Percentiles rank a stretch among this genome's conserved stretches.
Evolutionary conservation across 768 basidiomycete genomes (phyloP).

Genomic region (Suillus spraguei): DNA sequence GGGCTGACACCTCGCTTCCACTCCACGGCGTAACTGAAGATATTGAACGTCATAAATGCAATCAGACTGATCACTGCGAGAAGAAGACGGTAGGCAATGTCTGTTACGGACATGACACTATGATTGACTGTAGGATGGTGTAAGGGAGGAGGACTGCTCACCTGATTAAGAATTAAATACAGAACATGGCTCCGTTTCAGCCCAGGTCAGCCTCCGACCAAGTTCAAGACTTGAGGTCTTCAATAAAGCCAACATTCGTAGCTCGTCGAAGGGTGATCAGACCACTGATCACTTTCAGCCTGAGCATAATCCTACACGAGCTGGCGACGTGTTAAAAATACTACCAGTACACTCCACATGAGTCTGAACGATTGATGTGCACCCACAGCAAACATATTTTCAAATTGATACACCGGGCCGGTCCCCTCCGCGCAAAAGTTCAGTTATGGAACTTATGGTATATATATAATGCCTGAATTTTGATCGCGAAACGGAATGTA

Average conservation of each 20-base stretch:
- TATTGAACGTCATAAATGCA: not conserved
- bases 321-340: not conserved
- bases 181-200: not conserved
- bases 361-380: too few relatives aligned
- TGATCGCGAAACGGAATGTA: too few relatives aligned
- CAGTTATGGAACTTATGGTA: too few relatives aligned
- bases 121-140: not conserved
- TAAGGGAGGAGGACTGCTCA: not conserved
- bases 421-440: too few relatives aligned
- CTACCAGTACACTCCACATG: too few relatives aligned
- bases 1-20: not conserved
- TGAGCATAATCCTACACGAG: not conserved
- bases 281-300: not conserved
- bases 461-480: too few relatives aligned
- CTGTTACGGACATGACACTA: not conserved
- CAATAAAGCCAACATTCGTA: not conserved
- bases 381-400: too few relatives aligned
- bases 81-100: not conserved
- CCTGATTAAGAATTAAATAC: not conserved
- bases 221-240: not conserved
- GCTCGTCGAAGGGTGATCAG: not conserved
- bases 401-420: too few relatives aligned
- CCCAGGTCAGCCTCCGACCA: slow-evolving; percentile 2
- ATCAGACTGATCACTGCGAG: not conserved
- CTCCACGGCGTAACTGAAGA: not conserved